Evolutionary conservation across 2,329 filamentous ascomycete species (phyloP), one percentile per base, ranked within the genome.

Genomic region (Alternaria angustiovoidea): DNA sequence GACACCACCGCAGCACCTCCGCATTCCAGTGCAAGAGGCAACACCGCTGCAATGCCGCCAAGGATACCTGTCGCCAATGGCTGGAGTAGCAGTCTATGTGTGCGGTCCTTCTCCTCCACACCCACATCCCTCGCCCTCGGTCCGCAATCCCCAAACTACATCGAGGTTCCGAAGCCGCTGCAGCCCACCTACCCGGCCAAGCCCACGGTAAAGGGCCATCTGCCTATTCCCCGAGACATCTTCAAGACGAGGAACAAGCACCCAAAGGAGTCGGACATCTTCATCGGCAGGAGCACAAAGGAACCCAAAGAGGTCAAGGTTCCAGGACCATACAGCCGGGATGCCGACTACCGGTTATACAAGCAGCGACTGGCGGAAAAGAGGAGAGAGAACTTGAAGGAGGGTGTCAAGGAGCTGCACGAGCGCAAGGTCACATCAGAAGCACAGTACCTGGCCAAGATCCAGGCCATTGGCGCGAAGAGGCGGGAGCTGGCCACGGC

Each of bases 141-240:
- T 18, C 94, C 95, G 49, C 92, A 97, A 77, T 96, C 93, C 36
- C 94, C 95, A 47, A 86, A 87, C 66, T 98, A 91, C 83, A 91
- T 98, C 80, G 88, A 92, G 67, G 84, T 97, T 56, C 94, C 94
- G 48, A 84, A 85, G 68, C 86, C 91, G 49, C 86, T 88, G n/a
- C 93, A 97, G 77, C 88, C 89, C 51, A 84, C 87, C n/a, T 79
- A 81, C 42, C 79, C 81, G 4, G 72, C 77, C 52, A 82, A 82
- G 60, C 81, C 80, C 16, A 66, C 70, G 11, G 77, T 93, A 34
- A 93, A 93, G 77, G 95, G 95, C 68, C 87, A 89, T 58, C 86
- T 99, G 0, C 95, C 95, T 8, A 84, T 93, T 0, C 94, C 95
- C 36, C 89, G 94, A 64, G 86, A 92, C 57, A 81, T 98, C 66